phyloP scores from a whole-genome alignment of 2,329 filamentous ascomycete species.

The Truncatella angustata region DNA sequence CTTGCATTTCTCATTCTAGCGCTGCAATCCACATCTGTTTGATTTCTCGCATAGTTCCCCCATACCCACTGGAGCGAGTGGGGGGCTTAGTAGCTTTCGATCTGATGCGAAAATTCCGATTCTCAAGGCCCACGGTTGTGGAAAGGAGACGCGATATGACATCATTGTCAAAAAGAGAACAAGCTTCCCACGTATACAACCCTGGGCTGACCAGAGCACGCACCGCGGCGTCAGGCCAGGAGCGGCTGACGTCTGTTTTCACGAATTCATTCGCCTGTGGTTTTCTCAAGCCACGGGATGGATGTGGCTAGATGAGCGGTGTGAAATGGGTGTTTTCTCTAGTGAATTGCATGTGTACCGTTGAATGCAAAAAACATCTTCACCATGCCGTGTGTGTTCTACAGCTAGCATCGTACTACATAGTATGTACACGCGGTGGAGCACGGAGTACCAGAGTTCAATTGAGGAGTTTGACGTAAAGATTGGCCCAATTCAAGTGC shows the following conservation, averaged over 20 bases:
- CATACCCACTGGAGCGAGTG: conserved; percentile 3
- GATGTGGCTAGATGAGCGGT: too few relatives aligned
- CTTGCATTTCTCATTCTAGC: not conserved
- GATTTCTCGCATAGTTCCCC: not conserved
- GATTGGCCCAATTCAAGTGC: not conserved
- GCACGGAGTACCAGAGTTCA: too few relatives aligned
- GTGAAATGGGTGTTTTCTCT: too few relatives aligned
- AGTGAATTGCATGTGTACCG: too few relatives aligned
- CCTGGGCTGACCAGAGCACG: not conserved
- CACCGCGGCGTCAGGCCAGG: not conserved
- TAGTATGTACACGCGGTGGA: too few relatives aligned
- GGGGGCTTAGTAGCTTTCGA: not conserved
- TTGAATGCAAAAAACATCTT: too few relatives aligned
- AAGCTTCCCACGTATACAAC: not conserved
- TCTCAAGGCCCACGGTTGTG: not conserved
- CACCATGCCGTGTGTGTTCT: too few relatives aligned
- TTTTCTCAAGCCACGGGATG: not conserved
- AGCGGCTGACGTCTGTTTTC: not conserved
- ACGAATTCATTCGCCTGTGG: not conserved
- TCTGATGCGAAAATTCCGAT: conserved; percentile 7
- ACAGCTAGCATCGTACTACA: too few relatives aligned
- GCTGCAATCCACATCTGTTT: not conserved
- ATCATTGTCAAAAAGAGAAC: not conserved
- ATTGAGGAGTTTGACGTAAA: too few relatives aligned
- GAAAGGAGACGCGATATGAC: not conserved